Conservation (phyloP, 768 basidiomycete genomes). For the Tubosaeta sp. region DNA sequence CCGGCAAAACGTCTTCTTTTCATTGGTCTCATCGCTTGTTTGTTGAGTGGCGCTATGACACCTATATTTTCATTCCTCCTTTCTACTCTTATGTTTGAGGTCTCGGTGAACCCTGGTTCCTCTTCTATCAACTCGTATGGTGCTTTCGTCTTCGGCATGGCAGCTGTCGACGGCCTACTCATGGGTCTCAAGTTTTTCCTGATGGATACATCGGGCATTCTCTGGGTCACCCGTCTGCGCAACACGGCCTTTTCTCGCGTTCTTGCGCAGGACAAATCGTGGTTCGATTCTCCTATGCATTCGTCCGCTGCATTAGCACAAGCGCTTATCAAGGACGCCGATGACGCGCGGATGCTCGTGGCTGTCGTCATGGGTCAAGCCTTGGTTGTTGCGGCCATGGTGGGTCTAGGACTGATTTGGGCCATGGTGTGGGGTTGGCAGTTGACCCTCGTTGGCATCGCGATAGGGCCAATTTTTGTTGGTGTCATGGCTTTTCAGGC, state of each 20-base stretch:
- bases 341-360: constrained; percentile 80
- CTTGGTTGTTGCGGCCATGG: constrained; percentile 75
- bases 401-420: constrained; percentile 83
- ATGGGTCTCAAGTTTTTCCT: constrained; percentile 73
- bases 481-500: constrained; percentile 72
- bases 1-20: constrained; percentile 69
- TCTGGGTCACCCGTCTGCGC: constrained; percentile 72
- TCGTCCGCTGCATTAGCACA: constrained; percentile 61
- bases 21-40: constrained; percentile 64
- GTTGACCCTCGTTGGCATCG: constrained; percentile 85
- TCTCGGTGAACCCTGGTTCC: constrained; percentile 67
- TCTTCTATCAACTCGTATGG: constrained; percentile 66
- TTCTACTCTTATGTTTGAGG: constrained; percentile 72
- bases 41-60: constrained; percentile 78
- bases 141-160: constrained; percentile 66
- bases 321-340: constrained; percentile 79
- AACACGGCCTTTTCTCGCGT: constrained; percentile 51
- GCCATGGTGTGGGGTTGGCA: constrained; percentile 88
- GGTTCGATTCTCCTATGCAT: constrained; percentile 74
- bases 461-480: constrained; percentile 81
- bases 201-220: constrained; percentile 70
- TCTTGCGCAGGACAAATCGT: constrained; percentile 77
- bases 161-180: constrained; percentile 71
- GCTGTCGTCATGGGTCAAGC: constrained; percentile 67
- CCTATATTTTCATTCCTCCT: constrained; percentile 92